A percentile compares a stretch with the other conserved stretches of the same genome.
Conservation (phyloP, 306 rosid genomes). For the Prunus kanzakura region DNA sequence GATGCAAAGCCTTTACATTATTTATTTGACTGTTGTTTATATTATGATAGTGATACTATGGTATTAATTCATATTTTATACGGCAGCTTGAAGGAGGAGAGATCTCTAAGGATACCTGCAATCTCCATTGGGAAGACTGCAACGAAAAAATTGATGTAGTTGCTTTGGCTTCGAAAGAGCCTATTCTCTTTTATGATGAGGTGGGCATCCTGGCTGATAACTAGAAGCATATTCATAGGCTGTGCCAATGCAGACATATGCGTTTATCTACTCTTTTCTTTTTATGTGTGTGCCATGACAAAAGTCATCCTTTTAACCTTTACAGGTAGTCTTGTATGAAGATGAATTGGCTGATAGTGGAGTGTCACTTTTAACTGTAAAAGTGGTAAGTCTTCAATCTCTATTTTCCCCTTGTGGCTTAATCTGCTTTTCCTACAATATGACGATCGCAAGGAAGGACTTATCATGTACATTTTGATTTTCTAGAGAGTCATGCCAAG, state of each 20-base stretch:
- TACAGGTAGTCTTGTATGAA: conserved; percentile 90
- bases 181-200: conserved; percentile 96
- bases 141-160: conserved; percentile 69
- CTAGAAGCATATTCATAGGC: neutral
- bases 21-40: neutral
- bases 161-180: conserved; percentile 84
- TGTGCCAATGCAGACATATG: neutral
- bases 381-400: conserved; percentile 70
- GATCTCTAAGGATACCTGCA: conserved; percentile 35
- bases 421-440: conserved; percentile 5
- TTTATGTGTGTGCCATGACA: conserved; percentile 17
- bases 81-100: conserved; percentile 39
- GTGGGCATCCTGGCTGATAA: conserved; percentile 32
- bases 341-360: conserved; percentile 97
- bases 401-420: conserved; percentile 10
- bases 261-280: conserved; percentile 20
- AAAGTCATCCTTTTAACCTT: conserved; percentile 24
- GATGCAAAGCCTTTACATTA: neutral
- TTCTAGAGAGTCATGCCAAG: conserved; percentile 95
- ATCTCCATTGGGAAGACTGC: conserved; percentile 79
- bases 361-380: conserved; percentile 84
- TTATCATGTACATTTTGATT: conserved; percentile 30
- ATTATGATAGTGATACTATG: neutral
- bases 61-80: neutral
- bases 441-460: conserved; percentile 26